Conservation (phyloP, 768 basidiomycete species). For the Omphalotus guepiniiformis region DNA sequence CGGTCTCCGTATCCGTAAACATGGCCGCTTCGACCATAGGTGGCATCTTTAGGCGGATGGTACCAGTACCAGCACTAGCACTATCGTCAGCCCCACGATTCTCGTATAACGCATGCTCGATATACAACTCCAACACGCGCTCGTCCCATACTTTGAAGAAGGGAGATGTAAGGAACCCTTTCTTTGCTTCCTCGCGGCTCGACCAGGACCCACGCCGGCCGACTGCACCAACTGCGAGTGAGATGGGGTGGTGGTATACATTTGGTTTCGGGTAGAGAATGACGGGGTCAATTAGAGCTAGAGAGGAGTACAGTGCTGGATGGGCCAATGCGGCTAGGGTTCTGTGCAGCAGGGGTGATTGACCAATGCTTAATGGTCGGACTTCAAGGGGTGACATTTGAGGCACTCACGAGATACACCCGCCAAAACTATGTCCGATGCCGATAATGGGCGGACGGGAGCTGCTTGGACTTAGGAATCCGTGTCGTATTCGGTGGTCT, state of each 20-base stretch:
- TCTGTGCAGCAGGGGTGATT: too few relatives aligned
- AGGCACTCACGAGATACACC: constrained; percentile 63
- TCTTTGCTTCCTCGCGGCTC: constrained; percentile 56
- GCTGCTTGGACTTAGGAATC: constrained; percentile 46
- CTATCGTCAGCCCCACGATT: constrained; percentile 25
- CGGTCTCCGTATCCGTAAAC: constrained; percentile 45
- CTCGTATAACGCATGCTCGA: constrained; percentile 51
- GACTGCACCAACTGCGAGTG: constrained; percentile 43
- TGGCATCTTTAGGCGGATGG: constrained; percentile 60
- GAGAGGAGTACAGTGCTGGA: constrained; percentile 64
- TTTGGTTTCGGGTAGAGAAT: constrained; percentile 33
- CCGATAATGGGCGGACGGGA: constrained; percentile 63
- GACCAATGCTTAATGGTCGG: not conserved
- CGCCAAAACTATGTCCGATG: constrained; percentile 85
- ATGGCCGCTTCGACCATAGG: constrained; percentile 59
- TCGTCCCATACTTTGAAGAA: constrained; percentile 77
- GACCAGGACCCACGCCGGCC: constrained; percentile 59
- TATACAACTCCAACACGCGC: constrained; percentile 52
- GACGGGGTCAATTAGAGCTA: constrained; percentile 81
- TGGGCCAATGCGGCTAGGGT: constrained; percentile 58
- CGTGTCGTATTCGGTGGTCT: constrained; percentile 35
- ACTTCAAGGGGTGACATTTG: not conserved
- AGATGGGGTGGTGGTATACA: constrained; percentile 12
- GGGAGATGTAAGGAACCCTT: constrained; percentile 42
- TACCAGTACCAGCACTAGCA: constrained; percentile 19